Conservation (phyloP, 2,329 filamentous ascomycete genomes). For the Colletotrichum sp. region DNA sequence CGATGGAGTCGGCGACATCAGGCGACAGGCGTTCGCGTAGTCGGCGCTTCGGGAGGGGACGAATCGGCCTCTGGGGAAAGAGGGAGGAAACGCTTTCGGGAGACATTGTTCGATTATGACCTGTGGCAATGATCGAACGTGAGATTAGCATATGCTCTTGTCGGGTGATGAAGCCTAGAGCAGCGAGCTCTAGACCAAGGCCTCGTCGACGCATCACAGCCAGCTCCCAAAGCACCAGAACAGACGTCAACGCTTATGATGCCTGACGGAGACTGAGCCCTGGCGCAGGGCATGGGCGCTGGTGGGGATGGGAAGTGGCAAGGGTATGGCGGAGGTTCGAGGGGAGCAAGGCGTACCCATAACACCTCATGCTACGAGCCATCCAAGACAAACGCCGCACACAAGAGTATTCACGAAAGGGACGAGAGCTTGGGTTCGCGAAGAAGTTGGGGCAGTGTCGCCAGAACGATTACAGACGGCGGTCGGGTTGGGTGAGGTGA, state of each 20-base stretch:
- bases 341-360: constrained; percentile 44
- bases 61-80: constrained; percentile 90
- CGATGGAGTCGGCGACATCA: constrained; percentile 81
- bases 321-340: constrained; percentile 33
- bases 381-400: constrained; percentile 5
- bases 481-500: background rate
- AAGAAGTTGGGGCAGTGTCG: background rate
- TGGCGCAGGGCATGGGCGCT: background rate
- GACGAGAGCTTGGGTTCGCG: background rate
- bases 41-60: constrained; percentile 87
- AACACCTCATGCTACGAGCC: constrained; percentile 37
- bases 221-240: background rate
- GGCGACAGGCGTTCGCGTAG: constrained; percentile 87
- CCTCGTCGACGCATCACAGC: background rate
- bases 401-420: constrained; percentile 3
- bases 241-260: background rate
- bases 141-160: constrained; percentile 2
- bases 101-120: constrained; percentile 61
- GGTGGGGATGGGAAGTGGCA: constrained; percentile 12
- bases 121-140: constrained; percentile 34
- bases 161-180: background rate
- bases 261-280: background rate
- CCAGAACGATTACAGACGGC: background rate
- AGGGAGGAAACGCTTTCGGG: constrained; percentile 80
- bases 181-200: background rate